These are phyloP conservation scores for Tolypocladium ophioglossoides DNA, from an alignment of 2,329 filamentous ascomycete species.

Conservation along the genomic window DNA sequence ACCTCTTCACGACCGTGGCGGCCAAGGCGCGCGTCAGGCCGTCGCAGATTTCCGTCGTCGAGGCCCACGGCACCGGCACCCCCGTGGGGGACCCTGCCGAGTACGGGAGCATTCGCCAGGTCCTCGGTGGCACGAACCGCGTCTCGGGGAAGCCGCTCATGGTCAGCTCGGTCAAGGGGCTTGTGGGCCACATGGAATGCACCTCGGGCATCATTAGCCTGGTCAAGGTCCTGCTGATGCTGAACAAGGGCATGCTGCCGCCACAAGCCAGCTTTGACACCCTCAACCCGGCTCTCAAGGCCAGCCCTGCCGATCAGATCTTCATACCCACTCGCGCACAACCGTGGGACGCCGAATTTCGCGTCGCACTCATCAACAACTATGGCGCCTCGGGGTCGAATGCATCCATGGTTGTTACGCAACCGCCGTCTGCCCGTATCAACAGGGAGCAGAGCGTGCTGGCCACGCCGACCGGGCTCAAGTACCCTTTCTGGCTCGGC, in stretches of 20 bases:
- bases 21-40: conserved; percentile 13
- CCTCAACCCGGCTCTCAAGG: conserved; percentile 14
- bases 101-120: conserved; percentile 7
- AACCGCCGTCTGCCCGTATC: conserved; percentile 3
- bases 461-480: not conserved
- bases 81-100: conserved; percentile 41
- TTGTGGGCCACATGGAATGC: conserved; percentile 14
- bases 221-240: conserved; percentile 36
- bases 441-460: not conserved
- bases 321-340: conserved; percentile 12
- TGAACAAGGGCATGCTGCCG: conserved; percentile 17
- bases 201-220: conserved; percentile 32
- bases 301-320: not conserved
- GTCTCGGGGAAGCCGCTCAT: conserved; percentile 1
- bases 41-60: conserved; percentile 15
- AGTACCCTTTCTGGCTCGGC: conserved; percentile 2
- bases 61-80: conserved; percentile 44
- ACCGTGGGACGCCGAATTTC: conserved; percentile 10
- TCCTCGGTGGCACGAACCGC: conserved; percentile 5
- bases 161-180: conserved; percentile 14
- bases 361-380: conserved; percentile 21
- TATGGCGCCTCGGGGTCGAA: conserved; percentile 21
- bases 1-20: conserved; percentile 17
- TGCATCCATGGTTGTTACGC: conserved; percentile 11
- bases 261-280: conserved; percentile 19